These are phyloP conservation scores for Murraya paniculata DNA, from an alignment of 345 rosid species.

Conservation along the genomic window DNA sequence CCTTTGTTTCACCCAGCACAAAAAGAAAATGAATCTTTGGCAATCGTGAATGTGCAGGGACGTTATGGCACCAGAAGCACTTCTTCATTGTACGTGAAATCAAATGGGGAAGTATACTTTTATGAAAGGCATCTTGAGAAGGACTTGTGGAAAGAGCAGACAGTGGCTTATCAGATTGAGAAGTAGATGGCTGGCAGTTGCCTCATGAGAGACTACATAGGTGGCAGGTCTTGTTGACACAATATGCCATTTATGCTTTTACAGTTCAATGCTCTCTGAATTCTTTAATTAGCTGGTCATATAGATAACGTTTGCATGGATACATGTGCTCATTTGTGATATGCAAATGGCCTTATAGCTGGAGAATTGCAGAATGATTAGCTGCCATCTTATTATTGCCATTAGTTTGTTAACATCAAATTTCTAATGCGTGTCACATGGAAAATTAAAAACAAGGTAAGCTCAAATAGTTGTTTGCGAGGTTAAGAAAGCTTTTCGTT, in stretches of 20 bases:
- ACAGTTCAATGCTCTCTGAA: neutral
- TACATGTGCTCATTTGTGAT: too few species aligned
- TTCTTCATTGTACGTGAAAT: slow-evolving; percentile 44
- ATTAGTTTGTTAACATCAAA: neutral
- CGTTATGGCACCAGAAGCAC: slow-evolving; percentile 74
- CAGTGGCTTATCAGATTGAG: slow-evolving; percentile 28
- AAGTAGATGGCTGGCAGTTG: slow-evolving; percentile 2
- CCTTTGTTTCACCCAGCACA: too few species aligned
- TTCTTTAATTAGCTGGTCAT: too few species aligned
- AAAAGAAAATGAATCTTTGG: neutral
- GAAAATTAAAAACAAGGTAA: neutral
- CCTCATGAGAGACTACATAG: neutral
- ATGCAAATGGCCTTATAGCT: too few species aligned
- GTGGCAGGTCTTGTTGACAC: neutral
- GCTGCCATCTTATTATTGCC: too few species aligned
- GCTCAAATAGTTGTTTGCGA: neutral
- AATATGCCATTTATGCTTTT: neutral
- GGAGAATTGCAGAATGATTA: too few species aligned
- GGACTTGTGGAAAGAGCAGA: slow-evolving; percentile 52
- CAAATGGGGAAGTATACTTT: slow-evolving; percentile 46
- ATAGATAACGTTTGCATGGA: too few species aligned
- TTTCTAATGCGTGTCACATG: neutral
- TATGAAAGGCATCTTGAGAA: slow-evolving; percentile 54
- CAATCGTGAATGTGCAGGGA: slow-evolving; percentile 35
- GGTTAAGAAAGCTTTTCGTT: neutral